phyloP scores from a whole-genome alignment of 2,329 filamentous ascomycete species.

The Metarhizium robertsii region DNA sequence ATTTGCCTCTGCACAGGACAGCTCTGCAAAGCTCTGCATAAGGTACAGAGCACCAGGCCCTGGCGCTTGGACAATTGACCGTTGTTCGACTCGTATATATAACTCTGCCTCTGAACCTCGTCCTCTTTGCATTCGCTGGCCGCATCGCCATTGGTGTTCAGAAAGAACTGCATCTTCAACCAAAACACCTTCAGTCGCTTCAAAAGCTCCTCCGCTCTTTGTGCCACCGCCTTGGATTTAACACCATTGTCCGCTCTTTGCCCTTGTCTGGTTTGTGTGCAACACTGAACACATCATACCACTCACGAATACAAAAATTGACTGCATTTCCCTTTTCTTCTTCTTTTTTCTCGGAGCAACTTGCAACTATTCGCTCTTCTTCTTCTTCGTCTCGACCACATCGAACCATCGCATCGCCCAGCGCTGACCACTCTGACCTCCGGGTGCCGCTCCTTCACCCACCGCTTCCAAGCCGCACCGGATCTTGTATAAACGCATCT shows the following conservation, averaged over 20 bases:
- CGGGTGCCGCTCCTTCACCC: background rate
- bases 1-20: background rate
- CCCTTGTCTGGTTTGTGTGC: background rate
- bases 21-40: too few relatives aligned
- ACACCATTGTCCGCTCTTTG: background rate
- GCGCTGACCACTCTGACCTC: background rate
- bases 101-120: slow-evolving; percentile 1
- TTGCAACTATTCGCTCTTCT: background rate
- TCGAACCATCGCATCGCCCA: background rate
- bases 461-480: background rate
- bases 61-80: background rate
- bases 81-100: slow-evolving; percentile 3
- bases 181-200: background rate
- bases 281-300: background rate
- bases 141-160: background rate
- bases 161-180: background rate
- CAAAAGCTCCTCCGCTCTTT: background rate
- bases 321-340: background rate
- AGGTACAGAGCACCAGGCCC: too few relatives aligned
- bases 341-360: background rate
- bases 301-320: background rate
- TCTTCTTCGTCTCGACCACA: background rate
- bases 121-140: background rate
- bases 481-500: background rate
- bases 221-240: too few relatives aligned